Base-by-base conservation (phyloP, 208 protist species). In the Leishmania martiniquensis region DNA sequence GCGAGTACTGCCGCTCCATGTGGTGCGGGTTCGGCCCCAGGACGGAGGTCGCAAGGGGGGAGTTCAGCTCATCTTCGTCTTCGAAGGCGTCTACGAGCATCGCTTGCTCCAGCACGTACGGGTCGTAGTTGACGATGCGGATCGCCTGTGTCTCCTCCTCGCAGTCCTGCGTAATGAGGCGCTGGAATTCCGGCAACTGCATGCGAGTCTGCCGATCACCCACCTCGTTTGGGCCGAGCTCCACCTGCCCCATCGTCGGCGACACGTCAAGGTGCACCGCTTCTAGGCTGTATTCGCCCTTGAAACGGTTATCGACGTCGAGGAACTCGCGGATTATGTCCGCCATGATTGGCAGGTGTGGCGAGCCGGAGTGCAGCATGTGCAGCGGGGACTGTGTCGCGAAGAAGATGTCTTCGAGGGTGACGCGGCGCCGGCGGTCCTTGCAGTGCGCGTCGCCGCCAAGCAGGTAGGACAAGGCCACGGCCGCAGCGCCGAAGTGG, bases 351-450 rank as follows among this genome's bases (percentile, higher is more conserved):
- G 91, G 85, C 13, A 97, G 76, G 22, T 88, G 83, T 20, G 91
- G 89, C 10, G 89, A 84, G 65, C 91, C 90, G 49, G 87, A 88
- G 82, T 96, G 87, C 44, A 96, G 85, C 77, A 93, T 91, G 83
- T 96, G 91, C 20, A 97, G 86, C 15, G 94, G 94, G 32, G 94
- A 86, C 80, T 97, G 94, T n/a, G 91, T 89, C 6, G 92, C 89
- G 72, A 97, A 97, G 84, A 97, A 97, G 76, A 97, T 94, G 82
- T 97, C 94, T 77, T 97, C 92, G 37, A 97, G 83, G 2, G 91
- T 96, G 37, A 97, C 94, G 62, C 91, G 89, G 57, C 89, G 85
- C 29, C 91, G 87, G 45, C 92, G 88, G 73, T 97, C 91, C 34
- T 84, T 87, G 80, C 88, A 92, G 42, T 91, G 80, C 42, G 87